phyloP scores from a whole-genome alignment of 257 asterid species.

The Leonotis leonurus region DNA sequence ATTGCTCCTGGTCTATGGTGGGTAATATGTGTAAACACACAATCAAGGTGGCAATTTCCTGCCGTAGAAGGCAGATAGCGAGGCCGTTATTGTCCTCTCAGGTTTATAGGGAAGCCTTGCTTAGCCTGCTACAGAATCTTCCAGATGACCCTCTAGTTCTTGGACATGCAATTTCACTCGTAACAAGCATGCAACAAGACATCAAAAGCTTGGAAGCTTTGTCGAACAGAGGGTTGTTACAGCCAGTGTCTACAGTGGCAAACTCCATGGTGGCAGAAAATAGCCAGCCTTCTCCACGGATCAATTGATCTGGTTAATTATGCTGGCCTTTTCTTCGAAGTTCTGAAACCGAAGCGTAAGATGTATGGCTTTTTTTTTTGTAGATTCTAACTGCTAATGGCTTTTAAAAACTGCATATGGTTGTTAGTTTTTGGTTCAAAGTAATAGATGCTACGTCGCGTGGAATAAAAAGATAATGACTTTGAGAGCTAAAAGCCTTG shows the following conservation, averaged over 20 bases:
- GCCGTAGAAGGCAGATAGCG: slow-evolving; percentile 32
- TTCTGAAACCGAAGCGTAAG: not conserved
- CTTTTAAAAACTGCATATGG: not conserved
- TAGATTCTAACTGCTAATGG: not conserved
- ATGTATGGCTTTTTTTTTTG: not conserved
- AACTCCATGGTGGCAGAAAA: slow-evolving; percentile 17
- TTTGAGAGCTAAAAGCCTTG: not conserved
- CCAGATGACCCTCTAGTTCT: slow-evolving; percentile 43
- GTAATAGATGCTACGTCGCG: not conserved
- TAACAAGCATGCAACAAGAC: slow-evolving; percentile 30
- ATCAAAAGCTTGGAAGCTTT: slow-evolving; percentile 37
- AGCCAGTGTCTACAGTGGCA: slow-evolving; percentile 24
- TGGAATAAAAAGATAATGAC: not conserved
- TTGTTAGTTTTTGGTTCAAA: not conserved
- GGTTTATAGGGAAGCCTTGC: slow-evolving; percentile 33
- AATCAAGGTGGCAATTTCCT: slow-evolving; percentile 34
- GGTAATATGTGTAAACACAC: slow-evolving; percentile 46
- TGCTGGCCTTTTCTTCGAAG: not conserved
- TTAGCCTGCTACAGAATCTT: slow-evolving; percentile 31
- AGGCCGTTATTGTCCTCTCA: slow-evolving; percentile 37
- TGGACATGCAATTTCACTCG: slow-evolving; percentile 33
- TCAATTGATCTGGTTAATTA: slow-evolving; percentile 6
- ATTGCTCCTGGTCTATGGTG: slow-evolving; percentile 46
- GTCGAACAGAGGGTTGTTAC: slow-evolving; percentile 36
- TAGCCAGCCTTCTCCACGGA: slow-evolving; percentile 14